Conservation (phyloP, 352 stramenopile species). For the Pythium sp. region DNA sequence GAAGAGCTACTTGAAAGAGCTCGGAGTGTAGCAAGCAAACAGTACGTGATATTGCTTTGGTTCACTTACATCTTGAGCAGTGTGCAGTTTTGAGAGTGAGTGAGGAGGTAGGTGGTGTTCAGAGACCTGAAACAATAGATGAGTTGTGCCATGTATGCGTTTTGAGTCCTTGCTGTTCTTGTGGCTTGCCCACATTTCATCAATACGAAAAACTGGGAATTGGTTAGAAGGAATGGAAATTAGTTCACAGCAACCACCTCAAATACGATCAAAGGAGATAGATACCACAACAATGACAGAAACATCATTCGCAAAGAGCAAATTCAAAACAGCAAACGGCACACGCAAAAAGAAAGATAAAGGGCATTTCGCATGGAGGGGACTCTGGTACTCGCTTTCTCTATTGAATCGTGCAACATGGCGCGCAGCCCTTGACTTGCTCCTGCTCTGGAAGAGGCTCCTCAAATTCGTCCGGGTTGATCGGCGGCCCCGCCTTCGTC, state of each 20-base stretch:
- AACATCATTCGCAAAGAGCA: not conserved
- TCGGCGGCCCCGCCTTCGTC: constrained; percentile 14
- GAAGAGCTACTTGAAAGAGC: constrained; percentile 64
- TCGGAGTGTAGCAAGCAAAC: constrained; percentile 39
- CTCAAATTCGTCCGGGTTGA: constrained; percentile 18
- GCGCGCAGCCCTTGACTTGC: constrained; percentile 41
- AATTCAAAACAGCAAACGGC: not conserved
- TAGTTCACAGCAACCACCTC: not conserved
- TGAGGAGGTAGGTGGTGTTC: not conserved
- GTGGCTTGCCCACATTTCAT: not conserved
- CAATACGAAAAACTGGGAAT: not conserved
- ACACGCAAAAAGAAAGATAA: constrained; percentile 6
- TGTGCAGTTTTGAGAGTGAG: not conserved
- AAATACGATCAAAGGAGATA: not conserved
- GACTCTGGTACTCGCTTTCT: constrained; percentile 17
- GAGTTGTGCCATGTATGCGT: not conserved
- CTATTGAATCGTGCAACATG: constrained; percentile 76
- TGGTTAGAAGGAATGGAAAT: not conserved
- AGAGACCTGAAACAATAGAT: not conserved
- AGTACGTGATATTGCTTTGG: not conserved
- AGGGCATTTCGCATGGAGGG: constrained; percentile 1
- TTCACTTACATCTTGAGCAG: not conserved
- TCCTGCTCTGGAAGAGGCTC: constrained; percentile 15
- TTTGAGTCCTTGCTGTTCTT: not conserved
- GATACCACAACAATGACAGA: not conserved